A percentile compares a stretch with the other conserved stretches of the same genome.
phyloP scores from a whole-genome alignment of 331 rosid species.

The Cydonia oblonga region DNA sequence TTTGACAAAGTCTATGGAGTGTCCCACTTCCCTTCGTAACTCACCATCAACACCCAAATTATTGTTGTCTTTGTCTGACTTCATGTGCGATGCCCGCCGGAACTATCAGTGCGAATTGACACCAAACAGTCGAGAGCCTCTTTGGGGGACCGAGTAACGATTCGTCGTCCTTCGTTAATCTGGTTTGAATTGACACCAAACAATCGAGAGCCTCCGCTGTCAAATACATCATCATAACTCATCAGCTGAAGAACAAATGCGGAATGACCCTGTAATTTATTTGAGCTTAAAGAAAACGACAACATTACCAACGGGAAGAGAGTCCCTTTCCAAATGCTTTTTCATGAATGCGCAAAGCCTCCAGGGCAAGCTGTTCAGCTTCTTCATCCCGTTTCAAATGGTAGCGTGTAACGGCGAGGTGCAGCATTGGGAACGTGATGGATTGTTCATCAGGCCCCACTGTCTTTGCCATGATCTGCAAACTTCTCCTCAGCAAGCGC shows the following conservation, averaged over 20 bases:
- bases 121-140: too few species aligned
- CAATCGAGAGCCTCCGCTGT: constrained; percentile 91
- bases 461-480: constrained; percentile 49
- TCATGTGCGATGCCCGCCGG: background rate
- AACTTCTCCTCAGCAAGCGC: constrained; percentile 54
- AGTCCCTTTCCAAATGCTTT: constrained; percentile 56
- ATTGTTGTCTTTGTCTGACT: background rate
- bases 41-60: background rate
- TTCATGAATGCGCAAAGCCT: constrained; percentile 64
- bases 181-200: constrained; percentile 65
- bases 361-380: constrained; percentile 70
- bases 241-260: background rate
- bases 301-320: constrained; percentile 71
- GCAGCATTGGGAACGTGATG: constrained; percentile 74
- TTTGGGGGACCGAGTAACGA: constrained; percentile 46
- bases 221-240: background rate
- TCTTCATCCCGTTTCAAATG: constrained; percentile 61
- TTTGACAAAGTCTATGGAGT: too few species aligned
- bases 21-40: background rate
- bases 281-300: background rate
- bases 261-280: background rate
- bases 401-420: constrained; percentile 74
- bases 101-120: too few species aligned
- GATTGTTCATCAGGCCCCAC: constrained; percentile 54
- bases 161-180: constrained; percentile 43